These are phyloP conservation scores for Diaporthe aspalathi DNA, from an alignment of 2,329 filamentous ascomycete genomes.

Conservation along the genomic window DNA sequence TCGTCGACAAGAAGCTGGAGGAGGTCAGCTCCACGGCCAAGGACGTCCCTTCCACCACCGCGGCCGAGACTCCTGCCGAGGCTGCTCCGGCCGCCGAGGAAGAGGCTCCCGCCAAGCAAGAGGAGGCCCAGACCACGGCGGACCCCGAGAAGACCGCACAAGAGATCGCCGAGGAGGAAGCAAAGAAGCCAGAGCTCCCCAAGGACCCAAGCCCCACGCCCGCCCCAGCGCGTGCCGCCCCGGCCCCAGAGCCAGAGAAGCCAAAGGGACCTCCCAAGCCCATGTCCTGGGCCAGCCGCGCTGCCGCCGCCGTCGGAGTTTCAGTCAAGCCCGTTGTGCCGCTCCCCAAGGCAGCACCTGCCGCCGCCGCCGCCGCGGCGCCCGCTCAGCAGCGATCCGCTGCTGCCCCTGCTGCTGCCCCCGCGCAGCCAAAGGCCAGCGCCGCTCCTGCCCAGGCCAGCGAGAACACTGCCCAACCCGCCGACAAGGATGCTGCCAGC, in stretches of 20 bases:
- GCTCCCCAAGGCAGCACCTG: conserved; percentile 68
- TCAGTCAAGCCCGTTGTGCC: conserved; percentile 48
- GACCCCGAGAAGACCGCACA: conserved; percentile 63
- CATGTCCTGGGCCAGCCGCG: conserved; percentile 80
- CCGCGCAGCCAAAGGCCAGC: conserved; percentile 51
- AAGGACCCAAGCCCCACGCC: conserved; percentile 70
- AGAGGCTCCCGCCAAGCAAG: conserved; percentile 49
- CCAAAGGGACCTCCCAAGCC: conserved; percentile 66
- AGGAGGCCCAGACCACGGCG: conserved; percentile 51
- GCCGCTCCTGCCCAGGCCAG: conserved; percentile 50
- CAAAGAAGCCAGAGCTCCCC: conserved; percentile 73
- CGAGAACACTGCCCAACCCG: conserved; percentile 62
- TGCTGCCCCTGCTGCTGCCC: conserved; percentile 59
- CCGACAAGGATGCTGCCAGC: conserved; percentile 66
- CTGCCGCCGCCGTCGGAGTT: conserved; percentile 67
- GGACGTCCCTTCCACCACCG: conserved; percentile 56
- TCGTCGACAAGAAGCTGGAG: conserved; percentile 82
- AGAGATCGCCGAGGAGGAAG: conserved; percentile 66
- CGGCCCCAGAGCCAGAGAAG: conserved; percentile 57
- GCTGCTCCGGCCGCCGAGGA: conserved; percentile 43
- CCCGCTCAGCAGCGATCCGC: conserved; percentile 64
- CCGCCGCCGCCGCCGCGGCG: conserved; percentile 53
- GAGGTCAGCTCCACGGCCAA: conserved; percentile 60
- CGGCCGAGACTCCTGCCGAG: conserved; percentile 49
- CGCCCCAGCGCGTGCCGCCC: conserved; percentile 59